phyloP scores from a whole-genome alignment of 2,329 filamentous ascomycete species.

The Talaromyces sp. region DNA sequence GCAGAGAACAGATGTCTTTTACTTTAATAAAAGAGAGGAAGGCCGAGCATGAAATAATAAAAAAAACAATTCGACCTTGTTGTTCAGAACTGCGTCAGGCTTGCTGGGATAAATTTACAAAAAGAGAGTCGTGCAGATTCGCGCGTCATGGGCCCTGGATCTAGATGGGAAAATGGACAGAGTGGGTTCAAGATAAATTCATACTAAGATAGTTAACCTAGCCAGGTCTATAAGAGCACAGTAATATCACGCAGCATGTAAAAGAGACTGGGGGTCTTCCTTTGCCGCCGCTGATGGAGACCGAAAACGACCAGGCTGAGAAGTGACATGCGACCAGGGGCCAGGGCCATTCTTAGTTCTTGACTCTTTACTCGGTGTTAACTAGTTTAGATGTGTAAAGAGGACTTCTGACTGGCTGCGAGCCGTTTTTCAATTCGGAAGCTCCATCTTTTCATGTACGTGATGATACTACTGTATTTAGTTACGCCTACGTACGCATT shows the following conservation, averaged over 20 bases:
- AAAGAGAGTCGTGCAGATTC: constrained; percentile 44
- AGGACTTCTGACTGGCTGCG: not conserved
- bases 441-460: constrained; percentile 5
- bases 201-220: constrained; percentile 1
- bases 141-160: constrained; percentile 44
- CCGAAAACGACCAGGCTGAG: constrained; percentile 14
- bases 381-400: not conserved
- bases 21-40: constrained; percentile 19
- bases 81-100: constrained; percentile 20
- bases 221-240: constrained; percentile 3
- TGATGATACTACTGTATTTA: constrained; percentile 6
- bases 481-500: constrained; percentile 1
- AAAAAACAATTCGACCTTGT: constrained; percentile 5
- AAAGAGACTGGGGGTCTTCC: constrained; percentile 8
- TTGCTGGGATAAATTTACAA: constrained; percentile 35
- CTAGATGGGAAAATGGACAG: constrained; percentile 36
- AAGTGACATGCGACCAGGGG: constrained; percentile 21
- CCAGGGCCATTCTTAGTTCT: constrained; percentile 16
- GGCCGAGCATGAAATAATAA: constrained; percentile 21
- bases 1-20: constrained; percentile 15
- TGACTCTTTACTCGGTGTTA: not conserved
- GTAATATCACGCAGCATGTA: not conserved
- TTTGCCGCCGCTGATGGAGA: constrained; percentile 17
- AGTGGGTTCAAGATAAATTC: constrained; percentile 11
- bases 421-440: not conserved